A percentile compares a stretch with the other conserved stretches of the same genome.
These are phyloP conservation scores for Penicillium thymicola DNA, from an alignment of 2,329 filamentous ascomycete genomes.

Conservation along the genomic window DNA sequence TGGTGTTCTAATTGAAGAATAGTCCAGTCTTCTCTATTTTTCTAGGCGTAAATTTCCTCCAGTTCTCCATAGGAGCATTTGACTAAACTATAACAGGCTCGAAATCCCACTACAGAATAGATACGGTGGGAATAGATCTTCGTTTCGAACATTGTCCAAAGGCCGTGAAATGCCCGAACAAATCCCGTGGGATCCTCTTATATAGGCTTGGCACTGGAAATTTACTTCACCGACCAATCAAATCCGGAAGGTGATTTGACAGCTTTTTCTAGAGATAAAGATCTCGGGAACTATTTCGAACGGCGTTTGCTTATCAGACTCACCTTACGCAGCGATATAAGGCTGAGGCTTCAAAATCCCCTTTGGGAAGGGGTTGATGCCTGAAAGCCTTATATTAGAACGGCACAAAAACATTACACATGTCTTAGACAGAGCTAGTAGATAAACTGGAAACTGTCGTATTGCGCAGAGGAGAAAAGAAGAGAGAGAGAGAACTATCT, in stretches of 20 bases:
- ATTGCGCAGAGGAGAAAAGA: too few species aligned
- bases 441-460: too few species aligned
- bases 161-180: background rate
- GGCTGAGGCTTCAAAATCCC: too few species aligned
- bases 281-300: background rate
- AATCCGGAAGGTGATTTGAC: background rate
- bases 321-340: too few species aligned
- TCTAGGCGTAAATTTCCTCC: background rate
- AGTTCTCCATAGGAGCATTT: background rate
- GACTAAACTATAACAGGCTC: background rate
- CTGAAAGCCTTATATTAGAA: too few species aligned
- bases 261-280: background rate
- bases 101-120: background rate
- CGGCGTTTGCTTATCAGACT: background rate
- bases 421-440: too few species aligned
- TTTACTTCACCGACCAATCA: background rate
- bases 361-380: too few species aligned
- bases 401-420: too few species aligned
- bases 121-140: background rate
- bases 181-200: background rate
- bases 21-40: background rate
- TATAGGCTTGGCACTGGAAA: background rate
- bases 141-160: background rate
- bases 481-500: too few species aligned
- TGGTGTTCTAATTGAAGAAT: background rate